phyloP scores from a whole-genome alignment of 345 rosid genomes.

The Arabis hirsuta region DNA sequence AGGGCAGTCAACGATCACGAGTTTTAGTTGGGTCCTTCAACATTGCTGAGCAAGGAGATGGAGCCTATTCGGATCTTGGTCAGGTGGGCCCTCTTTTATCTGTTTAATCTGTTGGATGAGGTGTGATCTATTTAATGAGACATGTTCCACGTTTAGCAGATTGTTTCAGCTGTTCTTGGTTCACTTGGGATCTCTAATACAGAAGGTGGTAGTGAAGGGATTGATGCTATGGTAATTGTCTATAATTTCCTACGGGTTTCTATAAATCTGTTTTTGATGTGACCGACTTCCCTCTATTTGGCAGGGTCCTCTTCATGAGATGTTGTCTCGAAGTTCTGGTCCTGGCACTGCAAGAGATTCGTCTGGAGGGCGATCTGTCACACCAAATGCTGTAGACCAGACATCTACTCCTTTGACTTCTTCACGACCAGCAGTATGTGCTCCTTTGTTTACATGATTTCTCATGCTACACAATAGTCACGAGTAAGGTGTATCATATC shows the following conservation, averaged over 20 bases:
- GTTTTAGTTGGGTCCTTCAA: slow-evolving; percentile 62
- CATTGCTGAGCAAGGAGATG: slow-evolving; percentile 60
- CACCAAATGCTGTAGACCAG: slow-evolving; percentile 36
- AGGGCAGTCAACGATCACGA: slow-evolving; percentile 49
- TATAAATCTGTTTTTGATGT: slow-evolving; percentile 13
- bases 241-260: not conserved
- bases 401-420: slow-evolving; percentile 48
- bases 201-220: slow-evolving; percentile 46
- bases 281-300: slow-evolving; percentile 26
- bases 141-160: slow-evolving; percentile 29
- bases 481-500: slow-evolving; percentile 6
- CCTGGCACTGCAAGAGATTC: slow-evolving; percentile 33
- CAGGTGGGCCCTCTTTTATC: slow-evolving; percentile 42
- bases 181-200: slow-evolving; percentile 42
- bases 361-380: slow-evolving; percentile 31
- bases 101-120: slow-evolving; percentile 9
- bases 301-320: slow-evolving; percentile 42
- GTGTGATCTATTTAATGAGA: slow-evolving; percentile 28
- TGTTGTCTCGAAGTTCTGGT: slow-evolving; percentile 35
- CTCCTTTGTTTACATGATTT: slow-evolving; percentile 20
- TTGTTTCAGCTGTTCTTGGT: slow-evolving; percentile 49
- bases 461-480: slow-evolving; percentile 3
- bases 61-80: slow-evolving; percentile 55
- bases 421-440: slow-evolving; percentile 50
- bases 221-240: slow-evolving; percentile 40